Percentiles rank a stretch among this genome's conserved stretches.
Evolutionary conservation across 1,139 yeast genomes (phyloP).

Genomic region (Fermentozyma sake): DNA sequence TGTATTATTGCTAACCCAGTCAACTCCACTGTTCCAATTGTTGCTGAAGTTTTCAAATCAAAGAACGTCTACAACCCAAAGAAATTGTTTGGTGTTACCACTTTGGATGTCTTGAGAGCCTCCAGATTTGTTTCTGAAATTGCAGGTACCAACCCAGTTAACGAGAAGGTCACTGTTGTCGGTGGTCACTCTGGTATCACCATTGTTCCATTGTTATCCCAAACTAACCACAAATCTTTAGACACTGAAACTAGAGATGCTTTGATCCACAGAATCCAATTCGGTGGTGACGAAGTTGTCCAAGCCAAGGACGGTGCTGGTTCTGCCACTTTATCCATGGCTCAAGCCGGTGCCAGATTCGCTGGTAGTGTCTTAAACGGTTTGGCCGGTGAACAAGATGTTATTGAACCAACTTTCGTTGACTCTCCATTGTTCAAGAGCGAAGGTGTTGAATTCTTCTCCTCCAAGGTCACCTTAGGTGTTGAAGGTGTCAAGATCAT

Average conservation of each 20-base stretch:
- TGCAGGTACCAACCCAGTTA: slow-evolving; percentile 48
- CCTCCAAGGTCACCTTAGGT: slow-evolving; percentile 61
- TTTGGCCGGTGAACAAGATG: slow-evolving; percentile 45
- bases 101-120: slow-evolving; percentile 86
- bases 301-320: slow-evolving; percentile 94
- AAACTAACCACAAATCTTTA: slow-evolving; percentile 49
- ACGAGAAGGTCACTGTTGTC: slow-evolving; percentile 73
- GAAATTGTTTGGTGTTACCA: slow-evolving; percentile 88
- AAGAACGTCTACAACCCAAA: slow-evolving; percentile 73
- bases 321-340: slow-evolving; percentile 94
- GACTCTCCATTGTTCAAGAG: slow-evolving; percentile 36
- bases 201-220: slow-evolving; percentile 83
- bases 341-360: slow-evolving; percentile 87
- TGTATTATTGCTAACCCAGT: slow-evolving; percentile 91
- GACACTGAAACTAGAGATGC: slow-evolving; percentile 56
- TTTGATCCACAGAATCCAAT: slow-evolving; percentile 84
- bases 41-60: slow-evolving; percentile 78
- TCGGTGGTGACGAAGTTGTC: slow-evolving; percentile 97
- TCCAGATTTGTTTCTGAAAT: slow-evolving; percentile 56
- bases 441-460: slow-evolving; percentile 54
- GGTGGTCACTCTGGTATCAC: slow-evolving; percentile 98
- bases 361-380: slow-evolving; percentile 60
- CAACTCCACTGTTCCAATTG: slow-evolving; percentile 92
- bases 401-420: slow-evolving; percentile 49
- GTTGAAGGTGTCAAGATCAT: slow-evolving; percentile 53